Conservation (phyloP, 2,329 filamentous ascomycete genomes). For the Penicillium sp. region DNA sequence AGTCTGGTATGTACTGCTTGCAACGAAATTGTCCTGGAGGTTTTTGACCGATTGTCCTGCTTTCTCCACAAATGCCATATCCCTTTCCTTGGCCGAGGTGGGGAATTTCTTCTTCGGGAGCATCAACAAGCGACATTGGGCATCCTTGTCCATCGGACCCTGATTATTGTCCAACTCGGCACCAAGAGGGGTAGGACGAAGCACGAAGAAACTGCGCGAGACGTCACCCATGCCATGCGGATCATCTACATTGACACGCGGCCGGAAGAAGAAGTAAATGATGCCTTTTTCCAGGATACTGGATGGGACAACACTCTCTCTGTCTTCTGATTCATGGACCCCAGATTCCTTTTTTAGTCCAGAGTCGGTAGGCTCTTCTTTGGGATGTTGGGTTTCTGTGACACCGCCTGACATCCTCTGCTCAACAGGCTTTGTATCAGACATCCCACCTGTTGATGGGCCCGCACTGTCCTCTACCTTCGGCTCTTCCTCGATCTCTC, state of each 20-base stretch:
- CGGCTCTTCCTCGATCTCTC: constrained; percentile 19
- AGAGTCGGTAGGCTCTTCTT: constrained; percentile 8
- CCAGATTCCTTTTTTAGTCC: constrained; percentile 36
- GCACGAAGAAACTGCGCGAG: constrained; percentile 74
- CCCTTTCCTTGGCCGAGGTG: constrained; percentile 65
- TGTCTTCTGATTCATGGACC: constrained; percentile 51
- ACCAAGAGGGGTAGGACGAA: constrained; percentile 70
- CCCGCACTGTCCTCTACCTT: constrained; percentile 27
- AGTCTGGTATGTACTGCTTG: constrained; percentile 68
- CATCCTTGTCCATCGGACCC: constrained; percentile 54
- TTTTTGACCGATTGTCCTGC: constrained; percentile 63
- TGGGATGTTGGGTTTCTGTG: background rate
- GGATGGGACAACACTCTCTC: constrained; percentile 54
- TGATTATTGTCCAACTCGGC: constrained; percentile 60
- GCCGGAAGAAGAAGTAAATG: constrained; percentile 87
- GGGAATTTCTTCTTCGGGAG: constrained; percentile 85
- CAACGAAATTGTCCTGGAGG: constrained; percentile 71
- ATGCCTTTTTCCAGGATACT: constrained; percentile 82
- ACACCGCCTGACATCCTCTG: constrained; percentile 16
- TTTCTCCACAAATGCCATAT: constrained; percentile 84
- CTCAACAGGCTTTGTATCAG: constrained; percentile 1
- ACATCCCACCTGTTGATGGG: constrained; percentile 1
- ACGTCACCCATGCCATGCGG: constrained; percentile 71
- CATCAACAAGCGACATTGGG: constrained; percentile 70
- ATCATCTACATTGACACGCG: constrained; percentile 70